Percentiles rank a stretch among this genome's conserved stretches.
These are phyloP conservation scores for Rubia tinctorum DNA, from an alignment of 305 asterid species.

Conservation along the genomic window DNA sequence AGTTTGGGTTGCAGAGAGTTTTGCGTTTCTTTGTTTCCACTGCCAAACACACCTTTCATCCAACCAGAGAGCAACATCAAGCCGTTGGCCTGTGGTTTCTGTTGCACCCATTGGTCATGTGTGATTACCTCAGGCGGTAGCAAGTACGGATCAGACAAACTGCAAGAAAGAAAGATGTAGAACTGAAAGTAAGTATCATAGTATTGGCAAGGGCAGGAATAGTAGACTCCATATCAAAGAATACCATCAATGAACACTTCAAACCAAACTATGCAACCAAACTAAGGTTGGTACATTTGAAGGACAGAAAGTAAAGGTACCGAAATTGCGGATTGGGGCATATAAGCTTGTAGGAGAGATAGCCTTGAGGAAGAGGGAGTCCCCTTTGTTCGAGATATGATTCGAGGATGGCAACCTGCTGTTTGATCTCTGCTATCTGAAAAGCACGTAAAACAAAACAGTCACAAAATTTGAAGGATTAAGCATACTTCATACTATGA, in stretches of 20 bases:
- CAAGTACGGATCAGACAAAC: conserved; percentile 39
- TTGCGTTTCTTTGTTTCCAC: conserved; percentile 66
- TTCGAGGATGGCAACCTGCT: conserved; percentile 59
- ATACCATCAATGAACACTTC: not conserved
- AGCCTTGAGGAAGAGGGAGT: conserved; percentile 66
- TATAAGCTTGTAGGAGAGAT: conserved; percentile 62
- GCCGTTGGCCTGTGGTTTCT: conserved; percentile 46
- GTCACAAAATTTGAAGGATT: not conserved
- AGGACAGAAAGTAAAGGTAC: conserved; percentile 24
- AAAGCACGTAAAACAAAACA: conserved; percentile 18
- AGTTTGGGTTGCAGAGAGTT: conserved; percentile 58
- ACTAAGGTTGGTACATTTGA: not conserved
- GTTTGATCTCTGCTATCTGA: conserved; percentile 64
- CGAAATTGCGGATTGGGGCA: conserved; percentile 65
- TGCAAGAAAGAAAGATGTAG: conserved; percentile 29
- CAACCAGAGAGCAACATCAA: conserved; percentile 43
- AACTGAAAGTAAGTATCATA: not conserved
- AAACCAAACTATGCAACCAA: not conserved
- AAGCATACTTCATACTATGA: not conserved
- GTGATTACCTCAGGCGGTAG: conserved; percentile 74
- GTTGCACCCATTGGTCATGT: conserved; percentile 53
- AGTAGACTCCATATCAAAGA: not conserved
- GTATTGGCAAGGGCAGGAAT: not conserved
- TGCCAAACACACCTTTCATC: conserved; percentile 62
- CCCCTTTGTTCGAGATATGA: conserved; percentile 90